A percentile compares a stretch with the other conserved stretches of the same genome.
Conservation (phyloP, 768 basidiomycete genomes). For the Dentipellis fragilis region DNA sequence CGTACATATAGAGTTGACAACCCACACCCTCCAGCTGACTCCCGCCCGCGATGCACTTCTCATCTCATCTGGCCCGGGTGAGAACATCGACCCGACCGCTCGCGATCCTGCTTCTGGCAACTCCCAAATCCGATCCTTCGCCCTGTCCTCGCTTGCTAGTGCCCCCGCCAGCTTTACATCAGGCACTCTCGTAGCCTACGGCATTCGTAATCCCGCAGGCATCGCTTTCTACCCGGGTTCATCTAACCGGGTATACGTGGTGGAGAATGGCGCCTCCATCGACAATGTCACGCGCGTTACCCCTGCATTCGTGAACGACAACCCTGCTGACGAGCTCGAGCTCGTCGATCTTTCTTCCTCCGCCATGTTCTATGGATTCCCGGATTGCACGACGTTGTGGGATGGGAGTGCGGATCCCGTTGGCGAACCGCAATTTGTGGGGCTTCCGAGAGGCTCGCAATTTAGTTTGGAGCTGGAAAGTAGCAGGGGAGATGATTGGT, state of each 20-base stretch:
- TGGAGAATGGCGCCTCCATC: conserved; percentile 37
- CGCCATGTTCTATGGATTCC: conserved; percentile 28
- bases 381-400: conserved; percentile 35
- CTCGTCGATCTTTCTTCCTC: conserved; percentile 14
- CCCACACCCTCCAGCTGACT: not conserved
- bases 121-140: conserved; percentile 27
- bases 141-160: not conserved
- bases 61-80: conserved; percentile 27
- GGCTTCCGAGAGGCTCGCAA: not conserved
- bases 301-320: conserved; percentile 31
- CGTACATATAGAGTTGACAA: not conserved
- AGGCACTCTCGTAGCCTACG: not conserved
- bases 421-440: conserved; percentile 28
- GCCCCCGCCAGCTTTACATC: not conserved
- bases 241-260: conserved; percentile 24
- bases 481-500: not conserved
- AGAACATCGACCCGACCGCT: conserved; percentile 33
- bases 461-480: not conserved
- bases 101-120: conserved; percentile 32
- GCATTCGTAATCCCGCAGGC: not conserved
- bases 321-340: conserved; percentile 33
- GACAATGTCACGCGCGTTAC: conserved; percentile 31
- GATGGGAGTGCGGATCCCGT: conserved; percentile 31
- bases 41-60: conserved; percentile 18
- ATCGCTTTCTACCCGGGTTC: conserved; percentile 13